These are phyloP conservation scores for Daldinia childiae DNA, from an alignment of 495 filamentous ascomycete genomes.

Conservation along the genomic window DNA sequence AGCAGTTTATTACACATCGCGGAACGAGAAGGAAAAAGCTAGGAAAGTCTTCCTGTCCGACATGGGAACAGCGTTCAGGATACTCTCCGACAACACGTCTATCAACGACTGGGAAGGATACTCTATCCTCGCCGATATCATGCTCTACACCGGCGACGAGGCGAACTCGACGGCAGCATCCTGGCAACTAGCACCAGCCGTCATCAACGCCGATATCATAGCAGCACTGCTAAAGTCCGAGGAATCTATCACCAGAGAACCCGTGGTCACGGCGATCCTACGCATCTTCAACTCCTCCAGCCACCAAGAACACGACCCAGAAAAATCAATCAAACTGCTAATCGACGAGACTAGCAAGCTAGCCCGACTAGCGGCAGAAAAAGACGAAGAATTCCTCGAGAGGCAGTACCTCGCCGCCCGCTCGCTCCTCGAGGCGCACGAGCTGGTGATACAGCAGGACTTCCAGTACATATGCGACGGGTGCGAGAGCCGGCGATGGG, in stretches of 20 bases:
- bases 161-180: not conserved
- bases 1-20: not conserved
- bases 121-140: not conserved
- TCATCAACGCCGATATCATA: not conserved
- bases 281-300: not conserved
- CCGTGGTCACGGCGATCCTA: not conserved
- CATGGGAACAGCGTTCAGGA: not conserved
- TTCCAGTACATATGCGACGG: not conserved
- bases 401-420: not conserved
- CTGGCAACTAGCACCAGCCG: not conserved
- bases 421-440: not conserved
- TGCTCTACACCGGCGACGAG: not conserved
- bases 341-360: not conserved
- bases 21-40: not conserved
- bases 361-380: not conserved
- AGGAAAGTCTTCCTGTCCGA: not conserved
- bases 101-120: not conserved
- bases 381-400: not conserved
- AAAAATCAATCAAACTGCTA: not conserved
- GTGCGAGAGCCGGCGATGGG: constrained; percentile 13
- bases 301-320: not conserved
- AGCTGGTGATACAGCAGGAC: not conserved
- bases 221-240: not conserved
- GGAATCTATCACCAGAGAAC: not conserved
- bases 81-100: not conserved